These are phyloP conservation scores for Exidia glandulosa DNA, from an alignment of 768 basidiomycete genomes.

Conservation along the genomic window DNA sequence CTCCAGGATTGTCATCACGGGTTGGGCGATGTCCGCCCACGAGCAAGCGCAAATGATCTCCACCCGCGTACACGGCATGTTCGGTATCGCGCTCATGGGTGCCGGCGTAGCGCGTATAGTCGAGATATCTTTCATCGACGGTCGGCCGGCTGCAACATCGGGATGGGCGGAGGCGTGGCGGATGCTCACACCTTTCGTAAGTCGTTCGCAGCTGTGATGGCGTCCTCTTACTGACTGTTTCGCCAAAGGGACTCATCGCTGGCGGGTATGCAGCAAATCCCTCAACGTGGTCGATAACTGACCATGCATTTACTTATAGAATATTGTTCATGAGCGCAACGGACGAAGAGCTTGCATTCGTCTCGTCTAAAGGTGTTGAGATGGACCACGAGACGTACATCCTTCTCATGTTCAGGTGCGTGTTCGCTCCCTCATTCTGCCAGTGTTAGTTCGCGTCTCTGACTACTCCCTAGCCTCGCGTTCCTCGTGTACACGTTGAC, in stretches of 20 bases:
- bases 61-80: constrained; percentile 72
- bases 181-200: constrained; percentile 73
- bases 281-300: background rate
- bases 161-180: constrained; percentile 20
- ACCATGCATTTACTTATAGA: constrained; percentile 22
- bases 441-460: background rate
- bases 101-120: constrained; percentile 72
- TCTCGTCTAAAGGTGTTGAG: constrained; percentile 39
- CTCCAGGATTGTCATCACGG: constrained; percentile 75
- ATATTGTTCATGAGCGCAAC: constrained; percentile 88
- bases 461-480: constrained; percentile 37
- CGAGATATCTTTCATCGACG: constrained; percentile 71
- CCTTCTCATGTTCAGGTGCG: constrained; percentile 71
- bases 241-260: constrained; percentile 50
- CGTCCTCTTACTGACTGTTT: background rate
- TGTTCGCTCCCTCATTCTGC: background rate
- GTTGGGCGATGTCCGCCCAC: constrained; percentile 91
- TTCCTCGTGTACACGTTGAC: constrained; percentile 72
- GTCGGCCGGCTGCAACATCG: constrained; percentile 14
- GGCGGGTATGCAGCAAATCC: constrained; percentile 43
- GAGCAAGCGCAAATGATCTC: constrained; percentile 77
- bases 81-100: constrained; percentile 77
- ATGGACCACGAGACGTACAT: constrained; percentile 92
- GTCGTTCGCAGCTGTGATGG: constrained; percentile 24
- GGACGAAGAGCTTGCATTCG: constrained; percentile 73